A percentile compares a stretch with the other conserved stretches of the same genome.
These are phyloP conservation scores for Volutella citrinella DNA, from an alignment of 2,329 filamentous ascomycete species.

Conservation along the genomic window DNA sequence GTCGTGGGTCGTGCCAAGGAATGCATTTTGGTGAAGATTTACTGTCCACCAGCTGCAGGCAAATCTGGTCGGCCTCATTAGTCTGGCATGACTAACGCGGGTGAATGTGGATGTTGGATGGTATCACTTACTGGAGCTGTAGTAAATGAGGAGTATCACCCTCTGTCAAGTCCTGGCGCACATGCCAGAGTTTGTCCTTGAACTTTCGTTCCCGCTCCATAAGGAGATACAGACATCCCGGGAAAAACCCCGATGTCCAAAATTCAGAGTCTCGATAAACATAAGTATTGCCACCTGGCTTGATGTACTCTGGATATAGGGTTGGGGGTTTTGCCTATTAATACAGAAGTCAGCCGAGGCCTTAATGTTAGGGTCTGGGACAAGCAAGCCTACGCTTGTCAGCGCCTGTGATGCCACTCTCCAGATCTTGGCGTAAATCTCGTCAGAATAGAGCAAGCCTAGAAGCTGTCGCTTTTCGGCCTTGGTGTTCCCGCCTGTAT, in stretches of 20 bases:
- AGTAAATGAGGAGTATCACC: constrained; percentile 18
- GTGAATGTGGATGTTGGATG: too few species aligned
- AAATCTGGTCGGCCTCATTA: constrained; percentile 11
- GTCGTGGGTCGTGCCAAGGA: constrained; percentile 36
- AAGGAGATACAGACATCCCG: constrained; percentile 40
- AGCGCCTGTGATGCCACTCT: constrained; percentile 8
- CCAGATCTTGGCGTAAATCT: constrained; percentile 9
- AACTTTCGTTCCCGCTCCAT: constrained; percentile 31
- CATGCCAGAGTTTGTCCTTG: background rate
- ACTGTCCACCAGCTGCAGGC: constrained; percentile 41
- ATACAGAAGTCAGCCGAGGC: too few species aligned
- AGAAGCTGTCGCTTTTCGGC: background rate
- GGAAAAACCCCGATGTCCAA: constrained; percentile 49
- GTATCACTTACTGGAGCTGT: constrained; percentile 21
- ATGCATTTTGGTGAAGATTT: constrained; percentile 33
- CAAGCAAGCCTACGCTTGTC: background rate
- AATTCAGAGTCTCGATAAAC: constrained; percentile 39
- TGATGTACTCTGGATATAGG: constrained; percentile 36
- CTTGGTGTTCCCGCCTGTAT: background rate
- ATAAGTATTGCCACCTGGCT: constrained; percentile 34
- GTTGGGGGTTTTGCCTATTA: constrained; percentile 17
- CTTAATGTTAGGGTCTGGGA: constrained; percentile 4
- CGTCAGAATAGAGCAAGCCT: constrained; percentile 2
- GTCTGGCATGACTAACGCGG: too few species aligned
- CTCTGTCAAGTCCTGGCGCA: background rate